These are phyloP conservation scores for Trichothecium sympodiale DNA, from an alignment of 2,329 filamentous ascomycete species.

Conservation along the genomic window DNA sequence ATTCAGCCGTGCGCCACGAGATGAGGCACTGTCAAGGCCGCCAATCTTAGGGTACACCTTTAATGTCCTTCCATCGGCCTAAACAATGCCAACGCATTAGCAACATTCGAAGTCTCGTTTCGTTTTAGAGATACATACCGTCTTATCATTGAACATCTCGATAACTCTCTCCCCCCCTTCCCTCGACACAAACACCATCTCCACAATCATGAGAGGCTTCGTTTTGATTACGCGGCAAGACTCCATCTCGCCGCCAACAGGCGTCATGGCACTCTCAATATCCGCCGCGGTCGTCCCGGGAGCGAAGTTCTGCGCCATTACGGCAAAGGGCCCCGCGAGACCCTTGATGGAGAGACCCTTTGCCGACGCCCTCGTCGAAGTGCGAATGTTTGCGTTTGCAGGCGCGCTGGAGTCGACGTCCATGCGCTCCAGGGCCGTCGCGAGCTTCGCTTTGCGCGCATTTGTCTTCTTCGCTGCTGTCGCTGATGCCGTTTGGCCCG, in stretches of 20 bases:
- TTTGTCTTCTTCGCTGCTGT: conserved; percentile 10
- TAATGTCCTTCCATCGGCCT: conserved; percentile 66
- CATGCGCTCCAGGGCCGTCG: conserved; percentile 32
- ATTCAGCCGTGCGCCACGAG: conserved; percentile 17
- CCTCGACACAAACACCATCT: conserved; percentile 62
- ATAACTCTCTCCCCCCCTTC: conserved; percentile 67
- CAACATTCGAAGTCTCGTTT: no score
- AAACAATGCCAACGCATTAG: neutral
- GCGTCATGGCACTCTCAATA: conserved; percentile 72
- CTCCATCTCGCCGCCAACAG: conserved; percentile 56
- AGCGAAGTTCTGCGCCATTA: conserved; percentile 74
- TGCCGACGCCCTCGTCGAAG: conserved; percentile 9
- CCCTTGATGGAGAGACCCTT: conserved; percentile 60
- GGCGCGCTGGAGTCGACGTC: conserved; percentile 18
- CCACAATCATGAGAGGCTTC: conserved; percentile 62
- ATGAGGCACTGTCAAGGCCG: conserved; percentile 17
- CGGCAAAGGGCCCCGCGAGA: conserved; percentile 58
- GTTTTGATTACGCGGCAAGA: conserved; percentile 59
- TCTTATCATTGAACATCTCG: conserved; percentile 67
- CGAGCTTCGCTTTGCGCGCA: conserved; percentile 23
- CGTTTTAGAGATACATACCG: conserved; percentile 35
- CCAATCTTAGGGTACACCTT: conserved; percentile 60
- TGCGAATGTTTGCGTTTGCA: conserved; percentile 20
- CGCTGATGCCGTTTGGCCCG: conserved; percentile 16
- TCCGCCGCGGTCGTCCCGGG: conserved; percentile 72